Percentiles rank a stretch among this genome's conserved stretches.
phyloP scores from a whole-genome alignment of 352 stramenopile species.

The Globisporangium nodosum region DNA sequence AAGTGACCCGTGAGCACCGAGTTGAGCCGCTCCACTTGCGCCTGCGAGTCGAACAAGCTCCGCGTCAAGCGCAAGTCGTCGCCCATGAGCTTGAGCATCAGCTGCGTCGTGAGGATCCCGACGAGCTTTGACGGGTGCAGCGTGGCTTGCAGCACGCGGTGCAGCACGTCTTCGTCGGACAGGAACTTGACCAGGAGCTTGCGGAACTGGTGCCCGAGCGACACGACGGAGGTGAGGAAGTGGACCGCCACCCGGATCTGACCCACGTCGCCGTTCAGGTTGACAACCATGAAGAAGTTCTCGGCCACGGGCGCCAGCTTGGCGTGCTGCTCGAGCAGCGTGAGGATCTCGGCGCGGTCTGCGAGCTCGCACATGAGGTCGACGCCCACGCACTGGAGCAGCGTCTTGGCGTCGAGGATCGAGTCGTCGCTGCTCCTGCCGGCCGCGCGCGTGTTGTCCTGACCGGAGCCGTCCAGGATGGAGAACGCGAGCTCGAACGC shows the following conservation, averaged over 20 bases:
- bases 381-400: slow-evolving; percentile 55
- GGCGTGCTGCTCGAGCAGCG: slow-evolving; percentile 40
- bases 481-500: slow-evolving; percentile 69
- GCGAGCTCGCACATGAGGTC: slow-evolving; percentile 68
- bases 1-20: slow-evolving; percentile 49
- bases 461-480: slow-evolving; percentile 54
- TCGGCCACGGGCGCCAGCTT: slow-evolving; percentile 47
- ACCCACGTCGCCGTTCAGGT: slow-evolving; percentile 56
- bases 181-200: slow-evolving; percentile 50
- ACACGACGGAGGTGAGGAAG: slow-evolving; percentile 49
- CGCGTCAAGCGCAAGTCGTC: slow-evolving; percentile 50
- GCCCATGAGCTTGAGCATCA: slow-evolving; percentile 56
- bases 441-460: slow-evolving; percentile 15
- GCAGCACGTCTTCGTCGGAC: slow-evolving; percentile 54
- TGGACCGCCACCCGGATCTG: slow-evolving; percentile 55
- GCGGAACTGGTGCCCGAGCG: slow-evolving; percentile 54
- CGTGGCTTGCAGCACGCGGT: slow-evolving; percentile 57
- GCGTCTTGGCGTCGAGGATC: slow-evolving; percentile 25
- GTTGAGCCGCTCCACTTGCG: slow-evolving; percentile 32
- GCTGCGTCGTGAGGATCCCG: slow-evolving; percentile 37
- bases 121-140: slow-evolving; percentile 67
- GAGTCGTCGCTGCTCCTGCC: slow-evolving; percentile 12
- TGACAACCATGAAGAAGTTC: slow-evolving; percentile 48
- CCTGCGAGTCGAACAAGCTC: slow-evolving; percentile 35
- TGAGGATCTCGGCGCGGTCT: slow-evolving; percentile 47